Base-by-base conservation (phyloP, 495 filamentous ascomycete species). In the Xylaria bambusicola region DNA sequence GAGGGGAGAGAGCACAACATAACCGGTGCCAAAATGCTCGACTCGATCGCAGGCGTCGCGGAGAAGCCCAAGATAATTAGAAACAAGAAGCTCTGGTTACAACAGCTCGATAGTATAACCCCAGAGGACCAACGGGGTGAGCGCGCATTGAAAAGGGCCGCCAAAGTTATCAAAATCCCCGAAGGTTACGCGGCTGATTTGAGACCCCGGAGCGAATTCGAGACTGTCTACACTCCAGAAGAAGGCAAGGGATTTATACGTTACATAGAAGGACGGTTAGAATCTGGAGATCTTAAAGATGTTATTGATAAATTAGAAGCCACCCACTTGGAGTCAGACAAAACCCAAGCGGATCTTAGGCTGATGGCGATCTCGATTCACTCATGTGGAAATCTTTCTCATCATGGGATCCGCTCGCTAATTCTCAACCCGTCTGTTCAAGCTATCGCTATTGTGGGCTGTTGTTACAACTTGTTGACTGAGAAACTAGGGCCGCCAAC, bases 391-490 rank as follows among this genome's bases (percentile, higher is more conserved):
- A 98, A 97, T 66, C 86, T 98, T 13, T 84, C 93, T n/a, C 94
- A 98, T 66, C 92, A 96, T 67, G 94, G 90, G 2, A 85, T 98
- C 41, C 88, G 90, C 6, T 94, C 94, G 3, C 80, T 98, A 42
- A 72, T 90, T 13, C 67, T 91, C 35, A 97, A 96, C 66, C 89
- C 92, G 1, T 80, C 84, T 26, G 90, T 98, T 51, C 83, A 87
- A 17, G 92, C 91, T 13, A 88, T 98, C 45, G 94, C 94, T 35
- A 89, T 98, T 69, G 90, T 98, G 41, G 94, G 94, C 35, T 98
- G 94, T 77, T 98, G 94, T 77, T 97, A 98, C 79, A 98, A 98
- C 60, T 86, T 97, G 18, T 72, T 97, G 55, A 97, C 93, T 2
- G 94, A 97, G 68, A 85, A 92, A 51, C 82, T 96, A 20, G 89